Conservation (phyloP, 257 asterid genomes). For the Solanum pinnatisectum region DNA sequence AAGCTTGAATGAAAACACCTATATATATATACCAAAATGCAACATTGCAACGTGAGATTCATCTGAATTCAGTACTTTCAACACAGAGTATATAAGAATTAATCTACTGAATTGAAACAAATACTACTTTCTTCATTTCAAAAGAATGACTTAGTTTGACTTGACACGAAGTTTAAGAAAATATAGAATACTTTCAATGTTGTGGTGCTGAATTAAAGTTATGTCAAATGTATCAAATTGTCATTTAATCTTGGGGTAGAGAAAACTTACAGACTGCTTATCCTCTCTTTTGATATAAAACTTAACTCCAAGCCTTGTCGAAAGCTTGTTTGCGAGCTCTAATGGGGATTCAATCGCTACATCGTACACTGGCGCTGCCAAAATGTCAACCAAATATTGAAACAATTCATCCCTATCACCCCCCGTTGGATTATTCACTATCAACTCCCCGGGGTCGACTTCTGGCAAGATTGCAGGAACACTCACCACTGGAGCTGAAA, state of each 20-base stretch:
- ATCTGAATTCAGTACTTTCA: too few relatives aligned
- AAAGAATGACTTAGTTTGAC: too few relatives aligned
- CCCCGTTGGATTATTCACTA: constrained; percentile 1
- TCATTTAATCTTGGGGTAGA: neutral
- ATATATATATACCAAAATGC: too few relatives aligned
- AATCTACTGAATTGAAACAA: too few relatives aligned
- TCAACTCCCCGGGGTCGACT: constrained; percentile 26
- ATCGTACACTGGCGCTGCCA: constrained; percentile 72
- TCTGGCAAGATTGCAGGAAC: neutral
- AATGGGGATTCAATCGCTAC: constrained; percentile 75
- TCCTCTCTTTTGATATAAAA: constrained; percentile 88
- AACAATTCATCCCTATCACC: neutral
- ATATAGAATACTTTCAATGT: too few relatives aligned
- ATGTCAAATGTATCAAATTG: too few relatives aligned
- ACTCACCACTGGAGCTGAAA: neutral
- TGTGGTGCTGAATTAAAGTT: too few relatives aligned
- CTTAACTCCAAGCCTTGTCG: constrained; percentile 51
- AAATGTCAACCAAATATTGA: constrained; percentile 63
- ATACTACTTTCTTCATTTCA: too few relatives aligned
- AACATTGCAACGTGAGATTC: too few relatives aligned
- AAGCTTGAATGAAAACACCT: constrained; percentile 45
- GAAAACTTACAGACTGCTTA: constrained; percentile 50
- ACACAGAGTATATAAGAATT: too few relatives aligned
- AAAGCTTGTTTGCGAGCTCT: constrained; percentile 60
- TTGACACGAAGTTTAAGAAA: too few relatives aligned